phyloP scores from a whole-genome alignment of 2,329 filamentous ascomycete species.

The Aspergillus vadensis region DNA sequence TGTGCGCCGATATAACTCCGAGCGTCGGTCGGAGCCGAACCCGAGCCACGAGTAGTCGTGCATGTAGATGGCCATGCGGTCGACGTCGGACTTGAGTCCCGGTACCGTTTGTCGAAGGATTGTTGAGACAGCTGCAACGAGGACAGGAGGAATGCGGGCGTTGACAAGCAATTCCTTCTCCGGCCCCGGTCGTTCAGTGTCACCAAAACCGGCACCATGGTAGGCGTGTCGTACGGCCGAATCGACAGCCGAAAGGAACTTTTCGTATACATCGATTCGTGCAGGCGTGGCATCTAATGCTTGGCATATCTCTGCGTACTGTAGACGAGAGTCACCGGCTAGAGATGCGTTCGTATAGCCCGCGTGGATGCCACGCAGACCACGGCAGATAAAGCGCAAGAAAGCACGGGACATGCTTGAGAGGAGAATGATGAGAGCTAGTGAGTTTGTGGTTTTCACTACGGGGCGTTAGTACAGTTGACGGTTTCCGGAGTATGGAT shows the following conservation, averaged over 20 bases:
- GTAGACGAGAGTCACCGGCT: constrained; percentile 41
- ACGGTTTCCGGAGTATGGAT: not conserved
- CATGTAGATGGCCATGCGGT: constrained; percentile 71
- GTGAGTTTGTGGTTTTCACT: constrained; percentile 43
- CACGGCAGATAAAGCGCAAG: constrained; percentile 67
- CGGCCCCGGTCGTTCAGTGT: constrained; percentile 48
- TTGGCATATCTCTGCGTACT: constrained; percentile 58
- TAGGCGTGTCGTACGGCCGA: constrained; percentile 64
- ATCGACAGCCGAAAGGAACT: constrained; percentile 65
- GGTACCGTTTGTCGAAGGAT: constrained; percentile 56
- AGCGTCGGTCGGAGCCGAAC: constrained; percentile 59
- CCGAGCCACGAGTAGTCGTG: constrained; percentile 71
- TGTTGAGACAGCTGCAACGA: constrained; percentile 51
- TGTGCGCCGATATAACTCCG: constrained; percentile 62
- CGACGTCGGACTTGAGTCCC: constrained; percentile 60
- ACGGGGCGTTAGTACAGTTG: constrained; percentile 3
- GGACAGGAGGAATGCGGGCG: constrained; percentile 53
- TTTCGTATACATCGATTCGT: constrained; percentile 64
- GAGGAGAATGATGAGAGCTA: constrained; percentile 61
- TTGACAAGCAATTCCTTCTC: constrained; percentile 59
- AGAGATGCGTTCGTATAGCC: constrained; percentile 43
- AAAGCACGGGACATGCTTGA: constrained; percentile 74
- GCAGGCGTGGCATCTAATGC: constrained; percentile 56
- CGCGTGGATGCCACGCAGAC: constrained; percentile 59
- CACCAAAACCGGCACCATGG: constrained; percentile 46